phyloP scores from a whole-genome alignment of 345 rosid genomes.

The Rhizophora apiculata region DNA sequence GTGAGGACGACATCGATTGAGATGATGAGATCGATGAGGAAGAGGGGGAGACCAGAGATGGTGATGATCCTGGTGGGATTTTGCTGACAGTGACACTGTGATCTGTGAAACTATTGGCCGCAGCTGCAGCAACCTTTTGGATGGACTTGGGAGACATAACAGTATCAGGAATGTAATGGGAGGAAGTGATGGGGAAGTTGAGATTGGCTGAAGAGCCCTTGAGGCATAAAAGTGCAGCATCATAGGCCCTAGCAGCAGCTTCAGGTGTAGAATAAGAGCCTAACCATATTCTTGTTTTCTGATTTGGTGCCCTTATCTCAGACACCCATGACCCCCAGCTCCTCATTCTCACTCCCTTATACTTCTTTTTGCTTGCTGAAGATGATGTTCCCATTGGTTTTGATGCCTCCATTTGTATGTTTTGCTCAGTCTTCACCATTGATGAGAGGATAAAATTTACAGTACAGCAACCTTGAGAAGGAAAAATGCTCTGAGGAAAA shows the following conservation, averaged over 20 bases:
- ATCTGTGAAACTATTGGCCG: conserved; percentile 41
- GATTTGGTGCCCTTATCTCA: conserved; percentile 94
- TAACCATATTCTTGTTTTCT: conserved; percentile 93
- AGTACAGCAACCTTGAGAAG: too few relatives aligned
- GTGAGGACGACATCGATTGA: conserved; percentile 45
- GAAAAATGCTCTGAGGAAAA: background rate
- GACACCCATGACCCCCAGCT: conserved; percentile 99
- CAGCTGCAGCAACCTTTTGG: conserved; percentile 81
- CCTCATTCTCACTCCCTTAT: conserved; percentile 96
- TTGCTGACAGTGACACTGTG: conserved; percentile 8
- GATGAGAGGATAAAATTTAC: background rate
- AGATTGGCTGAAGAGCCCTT: conserved; percentile 73
- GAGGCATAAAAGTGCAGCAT: conserved; percentile 91
- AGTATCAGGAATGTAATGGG: conserved; percentile 38
- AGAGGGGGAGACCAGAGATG: conserved; percentile 11
- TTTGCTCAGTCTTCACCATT: conserved; percentile 68
- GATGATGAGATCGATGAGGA: conserved; percentile 33
- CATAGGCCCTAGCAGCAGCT: conserved; percentile 97
- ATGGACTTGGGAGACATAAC: conserved; percentile 81
- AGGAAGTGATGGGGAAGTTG: conserved; percentile 64
- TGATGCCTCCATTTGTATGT: conserved; percentile 34
- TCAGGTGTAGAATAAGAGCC: conserved; percentile 95
- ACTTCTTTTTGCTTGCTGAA: conserved; percentile 50
- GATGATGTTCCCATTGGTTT: conserved; percentile 30
- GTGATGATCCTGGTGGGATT: conserved; percentile 19